Percentiles rank a stretch among this genome's conserved stretches.
phyloP scores from a whole-genome alignment of 768 basidiomycete species.

The Lactarius deliciosus region DNA sequence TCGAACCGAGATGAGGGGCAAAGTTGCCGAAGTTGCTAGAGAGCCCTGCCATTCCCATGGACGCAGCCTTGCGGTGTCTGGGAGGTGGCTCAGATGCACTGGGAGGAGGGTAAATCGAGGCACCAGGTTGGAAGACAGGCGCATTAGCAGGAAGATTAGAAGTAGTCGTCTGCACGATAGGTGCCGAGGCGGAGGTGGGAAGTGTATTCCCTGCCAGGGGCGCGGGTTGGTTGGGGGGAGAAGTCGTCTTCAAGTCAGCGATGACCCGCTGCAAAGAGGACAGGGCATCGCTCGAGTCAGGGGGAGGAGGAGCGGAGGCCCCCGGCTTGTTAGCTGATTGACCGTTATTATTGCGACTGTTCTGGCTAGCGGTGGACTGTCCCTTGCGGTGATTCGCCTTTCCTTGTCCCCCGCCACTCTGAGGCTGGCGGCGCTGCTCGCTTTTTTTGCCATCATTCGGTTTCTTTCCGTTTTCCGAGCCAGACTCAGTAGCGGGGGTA shows the following conservation, averaged over 20 bases:
- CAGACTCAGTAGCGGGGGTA: constrained; percentile 56
- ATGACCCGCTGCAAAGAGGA: constrained; percentile 92
- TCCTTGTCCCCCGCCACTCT: constrained; percentile 39
- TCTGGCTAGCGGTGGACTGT: constrained; percentile 52
- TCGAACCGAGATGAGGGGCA: constrained; percentile 77
- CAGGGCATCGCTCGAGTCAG: constrained; percentile 75
- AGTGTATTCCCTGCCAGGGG: constrained; percentile 42
- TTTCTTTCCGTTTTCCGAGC: constrained; percentile 66
- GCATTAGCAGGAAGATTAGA: constrained; percentile 65
- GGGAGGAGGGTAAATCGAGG: constrained; percentile 51
- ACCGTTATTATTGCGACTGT: constrained; percentile 52
- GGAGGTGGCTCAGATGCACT: constrained; percentile 46
- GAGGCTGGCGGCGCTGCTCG: constrained; percentile 48
- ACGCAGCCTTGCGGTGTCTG: constrained; percentile 81
- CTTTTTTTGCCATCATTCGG: constrained; percentile 54
- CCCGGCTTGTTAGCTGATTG: constrained; percentile 26
- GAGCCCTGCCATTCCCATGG: constrained; percentile 58
- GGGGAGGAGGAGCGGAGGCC: constrained; percentile 51
- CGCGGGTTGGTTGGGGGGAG: constrained; percentile 53
- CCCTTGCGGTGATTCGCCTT: constrained; percentile 28
- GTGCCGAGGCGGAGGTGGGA: constrained; percentile 43
- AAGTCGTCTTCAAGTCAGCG: constrained; percentile 86
- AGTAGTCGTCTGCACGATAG: constrained; percentile 44
- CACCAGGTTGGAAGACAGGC: constrained; percentile 73
- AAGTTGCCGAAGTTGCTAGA: constrained; percentile 67